Percentiles rank a stretch among this genome's conserved stretches.
phyloP scores from a whole-genome alignment of 495 filamentous ascomycete species.

The Talaromyces proteolyticus region DNA sequence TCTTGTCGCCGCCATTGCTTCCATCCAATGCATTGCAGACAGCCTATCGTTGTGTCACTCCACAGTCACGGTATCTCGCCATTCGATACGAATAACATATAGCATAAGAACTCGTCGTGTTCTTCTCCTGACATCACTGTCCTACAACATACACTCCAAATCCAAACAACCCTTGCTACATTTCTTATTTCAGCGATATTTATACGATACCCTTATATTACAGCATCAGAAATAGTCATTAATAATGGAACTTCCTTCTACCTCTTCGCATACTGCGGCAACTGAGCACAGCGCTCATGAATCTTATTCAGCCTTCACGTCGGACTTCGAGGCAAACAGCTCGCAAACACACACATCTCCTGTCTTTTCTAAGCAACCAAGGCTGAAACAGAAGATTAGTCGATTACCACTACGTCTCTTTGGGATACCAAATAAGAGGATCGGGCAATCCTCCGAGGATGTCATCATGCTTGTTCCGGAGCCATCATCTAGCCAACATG shows the following conservation, averaged over 20 bases:
- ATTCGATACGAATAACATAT: no score
- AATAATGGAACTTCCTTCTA: background rate
- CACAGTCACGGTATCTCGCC: background rate
- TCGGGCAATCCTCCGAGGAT: background rate
- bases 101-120: no score
- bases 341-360: background rate
- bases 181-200: background rate
- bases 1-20: background rate
- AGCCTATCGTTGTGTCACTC: background rate
- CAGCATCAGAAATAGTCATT: background rate
- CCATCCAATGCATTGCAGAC: background rate
- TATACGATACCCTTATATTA: background rate
- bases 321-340: background rate
- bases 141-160: no score
- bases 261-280: background rate
- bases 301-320: background rate
- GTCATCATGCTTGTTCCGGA: background rate
- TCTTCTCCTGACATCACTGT: no score
- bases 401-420: background rate
- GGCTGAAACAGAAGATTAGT: background rate
- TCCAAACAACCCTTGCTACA: no score
- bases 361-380: background rate
- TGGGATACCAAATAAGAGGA: no score
- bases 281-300: background rate
- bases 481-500: no score